Base-by-base conservation (phyloP, 129 eudicot genomes). In the Flaveria trinervia region DNA sequence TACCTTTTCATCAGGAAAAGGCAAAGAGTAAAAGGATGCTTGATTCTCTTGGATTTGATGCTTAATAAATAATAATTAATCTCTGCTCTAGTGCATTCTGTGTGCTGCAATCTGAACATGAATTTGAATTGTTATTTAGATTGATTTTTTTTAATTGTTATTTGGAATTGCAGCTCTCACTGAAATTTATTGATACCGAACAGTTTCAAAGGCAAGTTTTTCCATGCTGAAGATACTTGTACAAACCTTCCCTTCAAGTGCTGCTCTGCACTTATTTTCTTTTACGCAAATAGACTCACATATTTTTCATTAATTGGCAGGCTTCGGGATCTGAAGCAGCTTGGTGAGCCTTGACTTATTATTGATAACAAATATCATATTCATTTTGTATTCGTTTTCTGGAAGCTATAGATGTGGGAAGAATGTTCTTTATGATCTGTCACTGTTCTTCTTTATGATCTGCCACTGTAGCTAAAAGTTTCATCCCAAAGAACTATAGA, bases 281-380 rank as follows among this genome's bases (percentile, higher is more conserved):
- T 84, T 78, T 74, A 13, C 16, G 51, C 71, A 26, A 62, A 57
- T 30, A 59, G 43, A 66, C 75, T 75, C 45, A 49, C 30, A 49
- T 66, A 56, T 9, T 76, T 44, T 80, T 72, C 59, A 18, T 16
- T 72, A 48, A 33, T 41, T 56, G 77, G 77, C 90, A 92, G 97
- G 85, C 97, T 92, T 67, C 92, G 97, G 51, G 97, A 92, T 84
- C 65, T 92, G 77, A 92, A 92, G 90, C 97, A 92, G 74, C 92
- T 92, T 50, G 97, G 97, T 92, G 81, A 75, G 92, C 78, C 57
- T 73, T 52, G 18, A 66, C 64, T 48, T 67, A 20, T 28, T 30
- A 17, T 20, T 13, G 56, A 49, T 16, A 17, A 48, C 1, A 25
- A 16, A 9, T 52, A 18, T 22, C 43, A 71, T 49, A 28, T 25